These are phyloP conservation scores for Furcasterigmium sp. DNA, from an alignment of 2,329 filamentous ascomycete genomes.

Conservation along the genomic window DNA sequence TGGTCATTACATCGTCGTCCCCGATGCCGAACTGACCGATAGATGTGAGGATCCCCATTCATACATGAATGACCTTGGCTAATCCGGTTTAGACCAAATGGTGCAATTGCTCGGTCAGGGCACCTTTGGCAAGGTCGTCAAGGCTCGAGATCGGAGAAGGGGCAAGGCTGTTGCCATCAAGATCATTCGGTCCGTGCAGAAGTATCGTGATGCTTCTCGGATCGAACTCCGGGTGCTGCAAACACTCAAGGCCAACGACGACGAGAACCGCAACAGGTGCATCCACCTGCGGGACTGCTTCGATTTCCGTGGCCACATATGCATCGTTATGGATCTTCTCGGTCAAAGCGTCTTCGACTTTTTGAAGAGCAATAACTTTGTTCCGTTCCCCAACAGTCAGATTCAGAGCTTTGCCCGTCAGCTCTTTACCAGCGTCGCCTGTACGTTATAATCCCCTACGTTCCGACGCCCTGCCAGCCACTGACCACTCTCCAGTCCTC, in stretches of 20 bases:
- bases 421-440: slow-evolving; percentile 95
- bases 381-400: slow-evolving; percentile 96
- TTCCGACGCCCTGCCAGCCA: neutral
- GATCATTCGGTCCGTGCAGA: slow-evolving; percentile 96
- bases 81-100: slow-evolving; percentile 64
- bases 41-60: slow-evolving; percentile 62
- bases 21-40: slow-evolving; percentile 79
- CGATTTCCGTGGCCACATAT: slow-evolving; percentile 95
- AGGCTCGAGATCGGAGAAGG: slow-evolving; percentile 75
- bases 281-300: slow-evolving; percentile 97
- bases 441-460: slow-evolving; percentile 50
- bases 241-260: slow-evolving; percentile 87
- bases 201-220: slow-evolving; percentile 91
- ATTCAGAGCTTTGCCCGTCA: slow-evolving; percentile 97
- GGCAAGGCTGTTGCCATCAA: slow-evolving; percentile 87
- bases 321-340: slow-evolving; percentile 70
- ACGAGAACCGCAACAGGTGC: slow-evolving; percentile 88
- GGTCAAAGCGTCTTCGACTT: slow-evolving; percentile 99
- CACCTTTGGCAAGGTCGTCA: slow-evolving; percentile 96
- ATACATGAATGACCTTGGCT: slow-evolving; percentile 15
- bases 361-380: slow-evolving; percentile 89
- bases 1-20: slow-evolving; percentile 91
- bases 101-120: slow-evolving; percentile 88
- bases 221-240: slow-evolving; percentile 92
- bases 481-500: slow-evolving; percentile 55